Evolutionary conservation across 805 yeast genomes (phyloP).

Genomic region (Saturnispora besseyi): DNA sequence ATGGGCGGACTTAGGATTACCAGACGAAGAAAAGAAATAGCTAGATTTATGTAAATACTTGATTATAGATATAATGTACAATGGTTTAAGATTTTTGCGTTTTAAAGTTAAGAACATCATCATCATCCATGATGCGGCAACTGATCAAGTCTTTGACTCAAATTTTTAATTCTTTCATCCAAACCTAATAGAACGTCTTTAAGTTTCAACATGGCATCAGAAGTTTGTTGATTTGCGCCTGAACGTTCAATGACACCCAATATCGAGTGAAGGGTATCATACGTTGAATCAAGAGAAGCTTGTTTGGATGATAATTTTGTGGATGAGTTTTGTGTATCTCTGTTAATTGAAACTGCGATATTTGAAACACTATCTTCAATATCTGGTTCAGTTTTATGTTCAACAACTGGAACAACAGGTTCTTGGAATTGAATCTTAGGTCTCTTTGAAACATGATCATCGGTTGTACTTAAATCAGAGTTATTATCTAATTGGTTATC

Average conservation of each 20-base stretch:
- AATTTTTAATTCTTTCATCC: background rate
- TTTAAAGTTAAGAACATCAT: background rate
- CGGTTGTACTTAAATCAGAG: background rate
- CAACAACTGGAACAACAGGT: background rate
- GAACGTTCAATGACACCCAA: background rate
- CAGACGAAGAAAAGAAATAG: constrained; percentile 18
- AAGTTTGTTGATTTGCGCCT: background rate
- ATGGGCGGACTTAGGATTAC: constrained; percentile 32
- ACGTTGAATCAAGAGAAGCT: background rate
- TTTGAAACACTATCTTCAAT: background rate
- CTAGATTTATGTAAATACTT: background rate
- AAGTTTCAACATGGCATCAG: background rate
- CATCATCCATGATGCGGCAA: background rate
- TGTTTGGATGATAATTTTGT: background rate
- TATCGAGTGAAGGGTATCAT: background rate
- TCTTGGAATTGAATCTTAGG: background rate
- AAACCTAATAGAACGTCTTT: background rate
- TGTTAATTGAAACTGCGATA: too few relatives aligned
- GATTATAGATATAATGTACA: background rate
- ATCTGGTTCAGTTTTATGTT: background rate
- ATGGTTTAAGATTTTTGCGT: background rate
- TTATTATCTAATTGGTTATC: background rate
- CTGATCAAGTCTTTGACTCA: background rate
- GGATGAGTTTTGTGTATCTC: background rate
- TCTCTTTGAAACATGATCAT: background rate